Evolutionary conservation across 805 yeast species (phyloP), one percentile per base, ranked within the genome.

Genomic region (Candida easanensis): DNA sequence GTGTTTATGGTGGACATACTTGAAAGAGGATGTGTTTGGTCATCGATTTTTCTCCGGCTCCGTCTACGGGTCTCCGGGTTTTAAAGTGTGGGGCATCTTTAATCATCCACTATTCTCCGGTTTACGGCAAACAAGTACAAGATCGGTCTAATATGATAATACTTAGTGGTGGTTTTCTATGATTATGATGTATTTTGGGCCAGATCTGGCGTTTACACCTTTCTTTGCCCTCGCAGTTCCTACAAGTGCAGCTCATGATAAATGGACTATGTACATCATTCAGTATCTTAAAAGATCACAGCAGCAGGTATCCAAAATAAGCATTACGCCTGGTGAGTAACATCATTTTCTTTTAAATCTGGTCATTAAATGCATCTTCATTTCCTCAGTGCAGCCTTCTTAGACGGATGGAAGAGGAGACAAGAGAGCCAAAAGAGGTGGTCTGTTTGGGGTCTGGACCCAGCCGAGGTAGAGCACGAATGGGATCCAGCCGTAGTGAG

Each of bases 401-500:
- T 71, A 85, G 58, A 79, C 84, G 51, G 86, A 76, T 53, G 95
- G 93, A 57, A 87, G 74, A 39, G 95, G 95, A 51, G 90, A 82
- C 56, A 86, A 73, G 57, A 86, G 74, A 60, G 70, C 73, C 65
- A 91, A 74, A 61, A 91, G 71, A 52, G 81, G 80, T 51, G 97
- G 97, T 69, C 84, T 87, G 66, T 84, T 84, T 44, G 88, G 74
- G 51, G 91, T 82, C 55, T 87, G 80, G 45, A 77, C 65, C 89
- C 89, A 84, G 37, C 93, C 99, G 57, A 93, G 72, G 74, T 93
- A 93, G 62, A 93, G 73, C 53, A 93, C 83, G 63, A 93, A 85
- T 44, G 99, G 99, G 58, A 93, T 83, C 88, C 96, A 93, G 36
- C 98, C 97, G 68, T 89, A 93, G 69, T 95, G 99, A 46, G 91